Percentiles rank a stretch among this genome's conserved stretches.
phyloP scores from a whole-genome alignment of 257 asterid species.

The Solanum habrochaites region DNA sequence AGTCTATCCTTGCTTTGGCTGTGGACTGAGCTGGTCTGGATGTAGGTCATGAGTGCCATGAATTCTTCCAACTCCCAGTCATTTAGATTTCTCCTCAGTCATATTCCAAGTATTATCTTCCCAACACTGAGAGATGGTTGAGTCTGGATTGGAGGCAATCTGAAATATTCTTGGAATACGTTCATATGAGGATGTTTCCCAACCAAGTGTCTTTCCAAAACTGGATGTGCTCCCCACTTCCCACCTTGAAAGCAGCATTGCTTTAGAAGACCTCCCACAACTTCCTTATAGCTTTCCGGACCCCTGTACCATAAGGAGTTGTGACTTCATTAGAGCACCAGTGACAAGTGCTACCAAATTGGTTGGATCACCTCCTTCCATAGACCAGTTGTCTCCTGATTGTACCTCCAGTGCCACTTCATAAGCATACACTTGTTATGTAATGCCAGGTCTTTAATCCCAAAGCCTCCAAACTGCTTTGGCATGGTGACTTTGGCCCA shows the following conservation, averaged over 20 bases:
- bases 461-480: too few relatives aligned
- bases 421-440: too few relatives aligned
- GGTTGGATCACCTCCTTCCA: not conserved
- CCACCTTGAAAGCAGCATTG: not conserved
- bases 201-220: not conserved
- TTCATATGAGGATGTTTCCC: not conserved
- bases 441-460: too few relatives aligned
- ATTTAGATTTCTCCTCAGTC: not conserved
- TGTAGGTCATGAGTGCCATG: not conserved
- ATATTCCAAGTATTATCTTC: not conserved
- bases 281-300: not conserved
- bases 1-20: not conserved
- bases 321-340: not conserved
- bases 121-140: not conserved
- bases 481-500: too few relatives aligned
- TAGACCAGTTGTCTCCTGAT: too few relatives aligned
- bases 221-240: not conserved
- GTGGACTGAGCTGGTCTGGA: not conserved
- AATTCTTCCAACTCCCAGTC: not conserved
- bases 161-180: not conserved
- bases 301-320: not conserved
- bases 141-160: not conserved
- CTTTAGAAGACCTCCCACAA: not conserved
- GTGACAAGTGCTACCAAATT: not conserved
- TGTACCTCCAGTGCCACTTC: too few relatives aligned